These are phyloP conservation scores for Carex kokanica DNA, from an alignment of 176 grass and related monocot genomes.

Conservation along the genomic window DNA sequence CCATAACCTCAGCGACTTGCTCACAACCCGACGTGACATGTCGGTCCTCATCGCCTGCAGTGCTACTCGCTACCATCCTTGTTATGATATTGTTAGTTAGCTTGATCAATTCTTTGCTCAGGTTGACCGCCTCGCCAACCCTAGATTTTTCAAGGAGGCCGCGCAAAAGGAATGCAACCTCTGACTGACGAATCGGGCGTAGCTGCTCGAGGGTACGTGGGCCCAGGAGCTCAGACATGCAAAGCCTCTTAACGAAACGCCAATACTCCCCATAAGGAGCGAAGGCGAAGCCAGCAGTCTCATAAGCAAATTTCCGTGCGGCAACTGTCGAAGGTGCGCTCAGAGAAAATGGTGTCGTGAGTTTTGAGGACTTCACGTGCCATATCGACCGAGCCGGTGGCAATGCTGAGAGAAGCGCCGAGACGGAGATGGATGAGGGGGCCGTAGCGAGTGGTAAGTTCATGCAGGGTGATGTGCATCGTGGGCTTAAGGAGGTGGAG, in stretches of 20 bases:
- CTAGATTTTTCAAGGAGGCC: background rate
- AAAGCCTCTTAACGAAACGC: slow-evolving; percentile 73
- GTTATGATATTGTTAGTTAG: slow-evolving; percentile 49
- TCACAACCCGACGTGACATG: slow-evolving; percentile 44
- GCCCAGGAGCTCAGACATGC: slow-evolving; percentile 68
- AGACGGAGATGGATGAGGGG: slow-evolving; percentile 49
- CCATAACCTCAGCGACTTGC: slow-evolving; percentile 53
- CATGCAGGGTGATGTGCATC: slow-evolving; percentile 48
- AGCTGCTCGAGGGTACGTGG: slow-evolving; percentile 55
- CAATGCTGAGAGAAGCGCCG: slow-evolving; percentile 41
- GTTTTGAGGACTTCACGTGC: slow-evolving; percentile 40
- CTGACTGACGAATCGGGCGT: slow-evolving; percentile 44
- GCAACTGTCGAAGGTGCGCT: slow-evolving; percentile 50
- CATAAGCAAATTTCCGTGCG: slow-evolving; percentile 47
- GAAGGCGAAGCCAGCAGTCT: slow-evolving; percentile 49
- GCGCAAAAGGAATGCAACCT: slow-evolving; percentile 21
- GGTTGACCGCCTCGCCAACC: background rate
- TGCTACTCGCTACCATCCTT: slow-evolving; percentile 46
- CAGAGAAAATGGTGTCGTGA: slow-evolving; percentile 51
- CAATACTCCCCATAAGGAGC: slow-evolving; percentile 63
- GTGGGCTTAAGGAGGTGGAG: slow-evolving; percentile 58
- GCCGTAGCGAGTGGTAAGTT: slow-evolving; percentile 30
- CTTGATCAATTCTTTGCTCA: slow-evolving; percentile 46
- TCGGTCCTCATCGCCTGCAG: slow-evolving; percentile 29
- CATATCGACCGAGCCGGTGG: slow-evolving; percentile 35